Conservation (phyloP, 2,329 filamentous ascomycete species). For the Setomelanomma holmii region DNA sequence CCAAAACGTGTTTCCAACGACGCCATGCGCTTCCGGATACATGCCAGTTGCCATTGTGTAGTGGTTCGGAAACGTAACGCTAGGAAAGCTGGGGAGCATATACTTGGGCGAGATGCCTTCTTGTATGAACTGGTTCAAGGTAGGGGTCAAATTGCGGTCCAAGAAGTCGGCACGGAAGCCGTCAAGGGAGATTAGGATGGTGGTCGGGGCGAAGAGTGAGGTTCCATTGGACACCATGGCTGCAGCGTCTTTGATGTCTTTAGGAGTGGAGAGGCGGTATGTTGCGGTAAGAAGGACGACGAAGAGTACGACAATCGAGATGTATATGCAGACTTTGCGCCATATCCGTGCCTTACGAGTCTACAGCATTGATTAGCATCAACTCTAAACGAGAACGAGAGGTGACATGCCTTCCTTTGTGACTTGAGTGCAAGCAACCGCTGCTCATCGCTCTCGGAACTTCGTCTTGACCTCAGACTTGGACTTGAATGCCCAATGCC, state of each 20-base stretch:
- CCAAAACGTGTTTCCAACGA: slow-evolving; percentile 96
- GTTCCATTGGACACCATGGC: slow-evolving; percentile 76
- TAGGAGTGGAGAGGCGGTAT: slow-evolving; percentile 59
- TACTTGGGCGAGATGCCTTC: slow-evolving; percentile 89
- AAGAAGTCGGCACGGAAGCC: slow-evolving; percentile 96
- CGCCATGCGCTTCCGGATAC: slow-evolving; percentile 89
- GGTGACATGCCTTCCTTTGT: slow-evolving; percentile 43
- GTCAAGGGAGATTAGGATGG: slow-evolving; percentile 91
- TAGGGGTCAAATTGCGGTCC: slow-evolving; percentile 80
- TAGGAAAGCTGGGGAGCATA: slow-evolving; percentile 94
- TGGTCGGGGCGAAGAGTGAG: slow-evolving; percentile 86
- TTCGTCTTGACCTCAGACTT: slow-evolving; percentile 43
- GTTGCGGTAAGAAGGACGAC: slow-evolving; percentile 62
- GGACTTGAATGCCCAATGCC: slow-evolving; percentile 69
- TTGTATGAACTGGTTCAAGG: slow-evolving; percentile 77
- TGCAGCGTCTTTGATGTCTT: slow-evolving; percentile 27
- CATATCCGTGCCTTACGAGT: slow-evolving; percentile 45
- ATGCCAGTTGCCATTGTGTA: slow-evolving; percentile 92
- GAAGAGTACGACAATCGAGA: slow-evolving; percentile 61
- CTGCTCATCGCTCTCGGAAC: slow-evolving; percentile 57
- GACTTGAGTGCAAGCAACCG: slow-evolving; percentile 61
- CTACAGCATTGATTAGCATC: slow-evolving; percentile 26
- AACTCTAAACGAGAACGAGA: slow-evolving; percentile 44
- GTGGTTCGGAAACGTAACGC: slow-evolving; percentile 93
- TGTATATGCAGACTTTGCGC: slow-evolving; percentile 50